Conservation (phyloP, 2,329 filamentous ascomycete genomes). For the Xylariaceae sp. region DNA sequence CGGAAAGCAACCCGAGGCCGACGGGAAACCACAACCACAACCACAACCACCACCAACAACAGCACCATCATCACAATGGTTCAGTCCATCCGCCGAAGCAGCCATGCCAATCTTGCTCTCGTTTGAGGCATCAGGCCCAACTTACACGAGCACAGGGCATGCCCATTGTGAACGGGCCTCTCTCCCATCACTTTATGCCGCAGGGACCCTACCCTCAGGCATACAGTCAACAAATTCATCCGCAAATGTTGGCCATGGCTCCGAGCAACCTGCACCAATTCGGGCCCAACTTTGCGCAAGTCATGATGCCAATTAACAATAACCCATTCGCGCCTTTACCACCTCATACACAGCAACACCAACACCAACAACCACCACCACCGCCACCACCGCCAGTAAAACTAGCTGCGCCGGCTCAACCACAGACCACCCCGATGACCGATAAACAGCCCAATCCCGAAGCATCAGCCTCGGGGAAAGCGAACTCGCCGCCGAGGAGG, state of each 20-base stretch:
- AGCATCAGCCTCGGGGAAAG: neutral
- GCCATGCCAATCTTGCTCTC: conserved; percentile 29
- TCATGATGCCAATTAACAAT: conserved; percentile 27
- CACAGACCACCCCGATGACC: neutral
- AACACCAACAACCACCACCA: too few relatives aligned
- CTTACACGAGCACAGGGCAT: conserved; percentile 25
- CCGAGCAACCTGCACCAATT: conserved; percentile 22
- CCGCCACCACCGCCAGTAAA: neutral
- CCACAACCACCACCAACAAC: neutral
- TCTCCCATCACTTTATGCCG: conserved; percentile 23
- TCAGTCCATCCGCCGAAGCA: conserved; percentile 20
- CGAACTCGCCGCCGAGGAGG: neutral
- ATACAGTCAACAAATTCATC: conserved; percentile 25
- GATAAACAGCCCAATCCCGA: neutral
- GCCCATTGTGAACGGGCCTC: conserved; percentile 22
- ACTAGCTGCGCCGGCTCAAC: neutral
- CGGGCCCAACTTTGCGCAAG: conserved; percentile 20
- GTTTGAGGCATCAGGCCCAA: conserved; percentile 29
- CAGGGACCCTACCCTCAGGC: conserved; percentile 23
- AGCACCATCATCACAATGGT: neutral
- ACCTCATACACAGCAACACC: conserved; percentile 8
- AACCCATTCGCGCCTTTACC: conserved; percentile 19
- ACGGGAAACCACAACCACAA: conserved; percentile 4
- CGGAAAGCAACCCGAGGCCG: neutral
- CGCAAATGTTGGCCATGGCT: conserved; percentile 27